Conservation (phyloP, 2,329 filamentous ascomycete genomes). For the Drechmeria coniospora region DNA sequence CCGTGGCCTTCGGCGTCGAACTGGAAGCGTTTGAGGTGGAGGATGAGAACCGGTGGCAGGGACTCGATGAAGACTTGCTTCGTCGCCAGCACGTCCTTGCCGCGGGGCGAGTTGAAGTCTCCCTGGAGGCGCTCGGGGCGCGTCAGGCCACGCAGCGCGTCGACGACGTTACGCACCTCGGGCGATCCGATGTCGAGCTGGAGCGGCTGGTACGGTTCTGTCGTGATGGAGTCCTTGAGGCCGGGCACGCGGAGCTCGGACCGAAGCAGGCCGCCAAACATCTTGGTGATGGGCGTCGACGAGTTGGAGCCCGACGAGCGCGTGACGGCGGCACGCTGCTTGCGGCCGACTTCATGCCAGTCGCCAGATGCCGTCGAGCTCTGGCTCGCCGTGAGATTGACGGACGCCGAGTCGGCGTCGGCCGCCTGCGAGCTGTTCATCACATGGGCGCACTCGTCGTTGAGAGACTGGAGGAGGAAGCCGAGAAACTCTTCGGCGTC, state of each 20-base stretch:
- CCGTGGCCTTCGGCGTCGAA: slow-evolving; percentile 69
- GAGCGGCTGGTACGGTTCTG: slow-evolving; percentile 85
- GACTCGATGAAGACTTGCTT: slow-evolving; percentile 94
- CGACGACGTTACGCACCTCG: slow-evolving; percentile 77
- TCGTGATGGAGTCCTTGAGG: slow-evolving; percentile 76
- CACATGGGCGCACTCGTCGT: slow-evolving; percentile 76
- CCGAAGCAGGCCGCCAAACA: slow-evolving; percentile 82
- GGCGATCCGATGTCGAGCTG: slow-evolving; percentile 87
- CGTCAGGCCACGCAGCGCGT: slow-evolving; percentile 75
- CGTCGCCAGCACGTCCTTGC: slow-evolving; percentile 61
- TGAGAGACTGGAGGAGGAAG: slow-evolving; percentile 79
- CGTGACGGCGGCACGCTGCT: slow-evolving; percentile 75
- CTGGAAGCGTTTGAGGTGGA: slow-evolving; percentile 94
- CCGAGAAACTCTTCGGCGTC: slow-evolving; percentile 95
- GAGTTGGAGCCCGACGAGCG: slow-evolving; percentile 64
- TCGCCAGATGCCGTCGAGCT: slow-evolving; percentile 25
- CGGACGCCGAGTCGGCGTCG: slow-evolving; percentile 19
- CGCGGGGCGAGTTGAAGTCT: slow-evolving; percentile 66
- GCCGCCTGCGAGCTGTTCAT: slow-evolving; percentile 35
- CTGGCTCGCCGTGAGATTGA: slow-evolving; percentile 13
- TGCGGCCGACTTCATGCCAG: slow-evolving; percentile 89
- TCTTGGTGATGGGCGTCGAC: slow-evolving; percentile 78
- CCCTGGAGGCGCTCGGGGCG: slow-evolving; percentile 72
- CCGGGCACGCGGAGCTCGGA: slow-evolving; percentile 81
- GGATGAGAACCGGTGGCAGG: slow-evolving; percentile 76